These are phyloP conservation scores for Sporothrix luriei DNA, from an alignment of 2,329 filamentous ascomycete species.

Conservation along the genomic window DNA sequence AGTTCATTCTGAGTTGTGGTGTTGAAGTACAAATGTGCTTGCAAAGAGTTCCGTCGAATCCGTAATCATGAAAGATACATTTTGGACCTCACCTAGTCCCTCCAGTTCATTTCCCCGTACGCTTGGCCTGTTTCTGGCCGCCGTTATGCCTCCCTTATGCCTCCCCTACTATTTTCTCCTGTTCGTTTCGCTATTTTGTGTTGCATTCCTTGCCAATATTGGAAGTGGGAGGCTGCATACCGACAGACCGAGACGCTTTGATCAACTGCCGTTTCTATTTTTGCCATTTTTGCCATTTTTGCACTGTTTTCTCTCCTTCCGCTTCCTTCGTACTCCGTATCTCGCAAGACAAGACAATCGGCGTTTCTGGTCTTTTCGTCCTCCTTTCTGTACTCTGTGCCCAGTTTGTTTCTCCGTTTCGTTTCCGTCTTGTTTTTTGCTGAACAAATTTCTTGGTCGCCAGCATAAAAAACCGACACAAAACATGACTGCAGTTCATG, in stretches of 20 bases:
- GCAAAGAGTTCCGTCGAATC: too few species aligned
- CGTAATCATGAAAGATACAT: too few species aligned
- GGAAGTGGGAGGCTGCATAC: too few species aligned
- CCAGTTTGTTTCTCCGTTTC: background rate
- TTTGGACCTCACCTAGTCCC: too few species aligned
- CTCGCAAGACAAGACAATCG: slow-evolving; percentile 12
- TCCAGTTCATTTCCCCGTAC: too few species aligned
- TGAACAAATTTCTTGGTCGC: background rate
- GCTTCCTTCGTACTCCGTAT: background rate
- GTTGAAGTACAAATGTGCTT: too few species aligned
- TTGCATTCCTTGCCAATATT: too few species aligned
- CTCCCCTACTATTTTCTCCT: too few species aligned
- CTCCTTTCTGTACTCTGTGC: background rate
- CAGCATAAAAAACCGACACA: background rate
- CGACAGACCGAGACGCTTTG: background rate
- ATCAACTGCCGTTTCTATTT: background rate
- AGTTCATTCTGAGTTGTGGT: too few species aligned
- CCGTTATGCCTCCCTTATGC: too few species aligned
- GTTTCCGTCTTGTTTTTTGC: slow-evolving; percentile 16
- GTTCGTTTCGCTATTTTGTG: too few species aligned
- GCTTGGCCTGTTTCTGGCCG: too few species aligned
- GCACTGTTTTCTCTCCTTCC: background rate
- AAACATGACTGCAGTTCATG: background rate
- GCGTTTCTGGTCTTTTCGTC: background rate
- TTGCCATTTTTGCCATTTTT: background rate